These are phyloP conservation scores for Cryptococcus sp. DNA, from an alignment of 1,284 basidiomycete species.

Conservation along the genomic window DNA sequence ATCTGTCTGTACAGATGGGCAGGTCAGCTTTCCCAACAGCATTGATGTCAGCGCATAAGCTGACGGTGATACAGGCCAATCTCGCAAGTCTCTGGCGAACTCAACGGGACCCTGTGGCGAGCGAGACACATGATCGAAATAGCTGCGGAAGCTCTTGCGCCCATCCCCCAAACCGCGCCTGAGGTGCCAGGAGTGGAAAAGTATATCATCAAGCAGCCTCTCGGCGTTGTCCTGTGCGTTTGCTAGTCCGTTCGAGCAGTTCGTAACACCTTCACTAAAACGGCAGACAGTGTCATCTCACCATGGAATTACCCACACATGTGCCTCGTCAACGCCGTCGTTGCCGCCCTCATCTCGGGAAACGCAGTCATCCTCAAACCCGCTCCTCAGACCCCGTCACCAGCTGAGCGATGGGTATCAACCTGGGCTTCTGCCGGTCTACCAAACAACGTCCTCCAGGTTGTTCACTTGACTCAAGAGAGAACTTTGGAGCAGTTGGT, in stretches of 20 bases:
- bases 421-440: conserved; percentile 74
- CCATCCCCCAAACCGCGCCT: conserved; percentile 70
- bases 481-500: conserved; percentile 65
- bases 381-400: conserved; percentile 88
- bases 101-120: conserved; percentile 76
- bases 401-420: conserved; percentile 74
- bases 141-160: conserved; percentile 72
- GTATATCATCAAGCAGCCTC: conserved; percentile 75
- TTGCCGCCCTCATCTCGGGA: conserved; percentile 81
- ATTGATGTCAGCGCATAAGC: not conserved
- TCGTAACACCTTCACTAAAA: not conserved
- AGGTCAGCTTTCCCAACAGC: conserved; percentile 56
- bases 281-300: conserved; percentile 28
- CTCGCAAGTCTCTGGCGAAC: conserved; percentile 72
- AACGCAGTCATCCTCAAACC: conserved; percentile 91
- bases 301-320: conserved; percentile 79
- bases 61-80: conserved; percentile 63
- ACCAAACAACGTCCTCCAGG: conserved; percentile 72
- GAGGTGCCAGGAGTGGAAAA: conserved; percentile 79
- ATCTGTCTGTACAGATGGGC: conserved; percentile 78
- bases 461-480: conserved; percentile 72
- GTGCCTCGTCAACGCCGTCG: conserved; percentile 81
- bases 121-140: conserved; percentile 83
- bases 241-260: not conserved
- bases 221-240: conserved; percentile 97